phyloP scores from a whole-genome alignment of 2,329 filamentous ascomycete genomes.

The Aspergillus awamori region DNA sequence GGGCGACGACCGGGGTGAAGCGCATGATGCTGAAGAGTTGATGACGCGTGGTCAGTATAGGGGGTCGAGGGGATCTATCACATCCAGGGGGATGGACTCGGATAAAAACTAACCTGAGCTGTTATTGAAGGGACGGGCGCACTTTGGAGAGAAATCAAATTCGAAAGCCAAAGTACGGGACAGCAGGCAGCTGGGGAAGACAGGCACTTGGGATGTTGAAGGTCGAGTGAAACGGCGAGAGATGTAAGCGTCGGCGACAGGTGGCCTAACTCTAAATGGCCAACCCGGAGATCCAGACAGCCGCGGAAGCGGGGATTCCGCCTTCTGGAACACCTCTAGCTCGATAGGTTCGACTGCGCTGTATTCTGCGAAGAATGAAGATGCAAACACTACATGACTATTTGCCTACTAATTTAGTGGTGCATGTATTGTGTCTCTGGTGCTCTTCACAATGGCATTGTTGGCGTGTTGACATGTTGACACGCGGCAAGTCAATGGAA shows the following conservation, averaged over 20 bases:
- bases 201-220: conserved; percentile 22
- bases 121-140: conserved; percentile 18
- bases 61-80: conserved; percentile 9
- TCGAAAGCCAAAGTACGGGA: conserved; percentile 28
- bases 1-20: conserved; percentile 53
- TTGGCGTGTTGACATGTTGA: neutral
- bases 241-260: conserved; percentile 29
- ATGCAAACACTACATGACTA: neutral
- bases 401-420: too few species aligned
- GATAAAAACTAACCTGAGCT: conserved; percentile 24
- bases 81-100: conserved; percentile 1
- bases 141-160: conserved; percentile 23
- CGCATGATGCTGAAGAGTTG: conserved; percentile 50
- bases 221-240: conserved; percentile 27
- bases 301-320: conserved; percentile 24
- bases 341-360: neutral
- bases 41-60: conserved; percentile 25
- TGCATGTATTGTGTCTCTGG: too few species aligned
- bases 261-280: conserved; percentile 33
- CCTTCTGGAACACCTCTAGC: neutral
- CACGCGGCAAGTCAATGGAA: neutral
- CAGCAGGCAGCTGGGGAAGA: conserved; percentile 28
- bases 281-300: conserved; percentile 12
- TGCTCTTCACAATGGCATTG: neutral
- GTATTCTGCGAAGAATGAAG: neutral